These are phyloP conservation scores for Neurospora sp. DNA, from an alignment of 495 filamentous ascomycete genomes.

Conservation along the genomic window DNA sequence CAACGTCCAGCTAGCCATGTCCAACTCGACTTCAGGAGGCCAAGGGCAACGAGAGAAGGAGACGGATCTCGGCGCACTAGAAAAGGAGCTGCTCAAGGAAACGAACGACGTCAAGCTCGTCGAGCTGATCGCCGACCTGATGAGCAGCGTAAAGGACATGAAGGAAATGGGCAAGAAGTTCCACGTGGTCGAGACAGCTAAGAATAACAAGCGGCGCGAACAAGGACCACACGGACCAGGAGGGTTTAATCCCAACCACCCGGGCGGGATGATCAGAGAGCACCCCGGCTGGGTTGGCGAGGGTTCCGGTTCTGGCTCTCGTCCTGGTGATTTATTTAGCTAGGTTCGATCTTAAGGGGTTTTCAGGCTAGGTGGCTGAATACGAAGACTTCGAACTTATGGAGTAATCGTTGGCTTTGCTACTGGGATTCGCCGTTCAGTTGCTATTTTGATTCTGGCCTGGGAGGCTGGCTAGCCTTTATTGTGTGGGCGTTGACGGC, in stretches of 20 bases:
- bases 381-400: neutral
- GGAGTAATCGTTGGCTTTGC: neutral
- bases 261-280: neutral
- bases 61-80: slow-evolving; percentile 40
- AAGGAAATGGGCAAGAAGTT: slow-evolving; percentile 66
- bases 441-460: neutral
- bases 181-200: slow-evolving; percentile 45
- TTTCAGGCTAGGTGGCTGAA: neutral
- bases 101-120: slow-evolving; percentile 70
- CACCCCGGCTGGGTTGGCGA: neutral
- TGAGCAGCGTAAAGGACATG: slow-evolving; percentile 54
- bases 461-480: neutral
- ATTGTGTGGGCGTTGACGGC: neutral
- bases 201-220: slow-evolving; percentile 2
- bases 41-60: neutral
- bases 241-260: neutral
- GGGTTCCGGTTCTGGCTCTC: neutral
- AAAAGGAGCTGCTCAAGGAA: slow-evolving; percentile 53
- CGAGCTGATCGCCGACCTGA: slow-evolving; percentile 56
- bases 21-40: slow-evolving; percentile 9
- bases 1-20: slow-evolving; percentile 50
- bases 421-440: neutral
- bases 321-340: neutral
- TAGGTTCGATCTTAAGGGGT: neutral
- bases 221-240: neutral